phyloP scores from a whole-genome alignment of 1,139 yeast species.

The Barnettozyma hawaiiensis region DNA sequence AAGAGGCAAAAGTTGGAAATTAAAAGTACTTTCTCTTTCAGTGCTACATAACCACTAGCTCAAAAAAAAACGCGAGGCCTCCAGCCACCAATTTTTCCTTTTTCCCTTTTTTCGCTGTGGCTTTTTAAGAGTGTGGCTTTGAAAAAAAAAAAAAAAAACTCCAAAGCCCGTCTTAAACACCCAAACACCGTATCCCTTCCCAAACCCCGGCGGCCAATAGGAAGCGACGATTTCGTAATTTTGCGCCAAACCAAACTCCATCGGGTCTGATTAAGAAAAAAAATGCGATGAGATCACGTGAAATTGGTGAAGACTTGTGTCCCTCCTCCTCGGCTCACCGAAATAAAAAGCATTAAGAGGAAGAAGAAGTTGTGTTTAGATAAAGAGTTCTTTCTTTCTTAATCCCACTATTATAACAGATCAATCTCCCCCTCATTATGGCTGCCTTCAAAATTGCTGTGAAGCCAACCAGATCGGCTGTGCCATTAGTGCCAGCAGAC shows the following conservation, averaged over 20 bases:
- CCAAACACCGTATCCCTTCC: background rate
- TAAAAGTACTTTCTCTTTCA: too few relatives aligned
- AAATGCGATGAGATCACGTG: conserved; percentile 11
- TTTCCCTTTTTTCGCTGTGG: background rate
- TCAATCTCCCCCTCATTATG: conserved; percentile 4
- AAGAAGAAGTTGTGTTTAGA: too few relatives aligned
- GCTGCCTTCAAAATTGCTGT: conserved; percentile 6
- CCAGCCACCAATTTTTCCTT: too few relatives aligned
- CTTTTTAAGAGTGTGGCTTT: background rate
- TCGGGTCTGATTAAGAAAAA: background rate
- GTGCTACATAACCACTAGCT: too few relatives aligned
- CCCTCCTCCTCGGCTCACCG: too few relatives aligned
- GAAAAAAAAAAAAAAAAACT: background rate
- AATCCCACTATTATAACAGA: too few relatives aligned
- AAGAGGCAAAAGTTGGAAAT: too few relatives aligned
- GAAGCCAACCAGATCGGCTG: conserved; percentile 8
- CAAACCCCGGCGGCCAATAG: conserved; percentile 4
- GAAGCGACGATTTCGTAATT: background rate
- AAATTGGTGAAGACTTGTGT: conserved; percentile 5
- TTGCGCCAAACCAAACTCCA: background rate
- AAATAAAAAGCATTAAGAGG: too few relatives aligned
- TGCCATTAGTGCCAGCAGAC: conserved; percentile 5
- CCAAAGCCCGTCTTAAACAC: background rate
- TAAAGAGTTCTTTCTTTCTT: too few relatives aligned
- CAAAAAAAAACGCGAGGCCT: too few relatives aligned